Conservation (phyloP, 78 protist species). For the Dictyostelium intermedium region DNA sequence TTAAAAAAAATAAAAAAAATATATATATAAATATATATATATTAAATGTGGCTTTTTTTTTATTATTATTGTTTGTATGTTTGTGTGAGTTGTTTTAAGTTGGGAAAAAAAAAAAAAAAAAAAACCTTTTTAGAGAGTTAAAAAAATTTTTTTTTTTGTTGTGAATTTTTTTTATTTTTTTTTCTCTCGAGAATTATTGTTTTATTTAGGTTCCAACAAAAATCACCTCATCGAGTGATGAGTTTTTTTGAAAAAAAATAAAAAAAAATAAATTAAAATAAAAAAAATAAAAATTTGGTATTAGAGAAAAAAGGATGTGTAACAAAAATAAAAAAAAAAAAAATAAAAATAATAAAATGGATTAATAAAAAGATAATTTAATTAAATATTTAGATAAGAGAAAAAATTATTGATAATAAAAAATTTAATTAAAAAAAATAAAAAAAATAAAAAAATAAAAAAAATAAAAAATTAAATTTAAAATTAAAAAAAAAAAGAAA, state of each 20-base stretch:
- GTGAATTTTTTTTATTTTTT: neutral
- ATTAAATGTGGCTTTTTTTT: too few species aligned
- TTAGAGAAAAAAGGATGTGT: neutral
- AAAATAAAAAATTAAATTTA: too few species aligned
- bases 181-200: neutral
- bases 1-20: too few species aligned
- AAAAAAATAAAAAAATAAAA: too few species aligned
- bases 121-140: neutral
- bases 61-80: too few species aligned
- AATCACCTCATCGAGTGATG: neutral
- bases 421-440: too few species aligned
- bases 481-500: too few species aligned
- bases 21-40: too few species aligned
- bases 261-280: too few species aligned
- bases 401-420: neutral
- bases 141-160: neutral
- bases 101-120: neutral
- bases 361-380: neutral
- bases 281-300: neutral
- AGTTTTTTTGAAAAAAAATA: neutral
- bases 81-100: neutral
- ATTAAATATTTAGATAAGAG: too few species aligned
- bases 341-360: too few species aligned
- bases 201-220: neutral
- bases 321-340: too few species aligned